Percentiles rank a stretch among this genome's conserved stretches.
Evolutionary conservation across 805 yeast species (phyloP).

Genomic region (Yamadazyma scolyti): DNA sequence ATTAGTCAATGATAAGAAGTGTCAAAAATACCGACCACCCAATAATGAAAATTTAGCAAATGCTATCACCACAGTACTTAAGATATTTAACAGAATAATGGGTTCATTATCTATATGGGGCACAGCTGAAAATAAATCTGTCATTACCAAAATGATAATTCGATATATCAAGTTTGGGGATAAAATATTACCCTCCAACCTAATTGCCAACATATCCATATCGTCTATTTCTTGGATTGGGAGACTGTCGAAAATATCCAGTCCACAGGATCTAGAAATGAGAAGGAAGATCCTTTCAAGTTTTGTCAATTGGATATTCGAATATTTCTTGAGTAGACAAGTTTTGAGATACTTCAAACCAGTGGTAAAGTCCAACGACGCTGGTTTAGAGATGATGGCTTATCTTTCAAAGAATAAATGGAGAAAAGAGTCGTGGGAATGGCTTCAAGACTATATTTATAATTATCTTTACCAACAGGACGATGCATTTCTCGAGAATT

Average conservation of each 20-base stretch:
- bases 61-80: too few relatives aligned
- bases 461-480: constrained; percentile 24
- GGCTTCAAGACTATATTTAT: constrained; percentile 39
- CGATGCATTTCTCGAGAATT: constrained; percentile 4
- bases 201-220: neutral
- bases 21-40: too few relatives aligned
- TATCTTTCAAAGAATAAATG: constrained; percentile 62
- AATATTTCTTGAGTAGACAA: constrained; percentile 27
- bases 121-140: constrained; percentile 40
- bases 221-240: constrained; percentile 47
- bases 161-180: constrained; percentile 8
- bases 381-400: constrained; percentile 4
- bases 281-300: constrained; percentile 32
- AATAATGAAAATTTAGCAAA: too few relatives aligned
- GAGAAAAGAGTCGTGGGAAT: constrained; percentile 41
- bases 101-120: constrained; percentile 58
- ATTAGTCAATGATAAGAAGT: too few relatives aligned
- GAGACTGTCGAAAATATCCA: constrained; percentile 18
- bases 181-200: neutral
- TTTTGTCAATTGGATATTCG: constrained; percentile 60
- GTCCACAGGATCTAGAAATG: constrained; percentile 39
- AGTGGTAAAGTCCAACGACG: constrained; percentile 1
- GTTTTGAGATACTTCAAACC: constrained; percentile 8
- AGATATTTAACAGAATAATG: too few relatives aligned
- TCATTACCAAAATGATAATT: constrained; percentile 34